These are phyloP conservation scores for Macadamia integrifolia DNA, from an alignment of 164 flowering plant species.

Conservation along the genomic window DNA sequence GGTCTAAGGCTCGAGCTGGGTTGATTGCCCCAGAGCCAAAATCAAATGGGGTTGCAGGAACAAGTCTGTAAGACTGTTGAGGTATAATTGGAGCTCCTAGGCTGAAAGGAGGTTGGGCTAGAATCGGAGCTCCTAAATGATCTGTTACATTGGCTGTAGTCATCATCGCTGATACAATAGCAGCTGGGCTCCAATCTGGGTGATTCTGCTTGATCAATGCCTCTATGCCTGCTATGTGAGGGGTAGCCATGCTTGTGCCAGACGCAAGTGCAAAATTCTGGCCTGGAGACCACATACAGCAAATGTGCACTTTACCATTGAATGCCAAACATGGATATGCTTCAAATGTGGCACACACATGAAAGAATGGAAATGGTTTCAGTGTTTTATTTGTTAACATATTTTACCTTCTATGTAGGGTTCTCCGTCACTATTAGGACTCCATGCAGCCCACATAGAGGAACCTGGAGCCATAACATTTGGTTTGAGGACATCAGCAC, in stretches of 20 bases:
- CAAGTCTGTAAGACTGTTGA: conserved; percentile 27
- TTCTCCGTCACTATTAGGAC: conserved; percentile 47
- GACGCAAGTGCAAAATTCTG: conserved; percentile 37
- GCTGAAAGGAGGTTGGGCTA: no score
- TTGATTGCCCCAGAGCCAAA: conserved; percentile 29
- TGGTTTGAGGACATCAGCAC: conserved; percentile 61
- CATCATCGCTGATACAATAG: conserved; percentile 56
- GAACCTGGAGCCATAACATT: conserved; percentile 62
- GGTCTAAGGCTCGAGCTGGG: conserved; percentile 38
- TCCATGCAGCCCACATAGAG: conserved; percentile 66
- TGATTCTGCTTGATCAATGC: conserved; percentile 55
- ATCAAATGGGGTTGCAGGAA: conserved; percentile 37
- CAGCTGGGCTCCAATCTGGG: conserved; percentile 49
- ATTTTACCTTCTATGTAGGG: conserved; percentile 27
- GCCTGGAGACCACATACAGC: no score
- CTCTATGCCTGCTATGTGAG: conserved; percentile 53
- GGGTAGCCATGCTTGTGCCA: conserved; percentile 68
- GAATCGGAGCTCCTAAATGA: conserved; percentile 33
- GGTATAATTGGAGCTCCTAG: no score
- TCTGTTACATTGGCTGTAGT: conserved; percentile 39
- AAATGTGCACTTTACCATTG: no score
- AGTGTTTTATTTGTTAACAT: neutral
- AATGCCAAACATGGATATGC: no score
- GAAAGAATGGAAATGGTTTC: neutral
- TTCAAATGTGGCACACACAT: no score